Evolutionary conservation across 2,329 filamentous ascomycete species (phyloP).

Genomic region (Arthrinium puccinioides): DNA sequence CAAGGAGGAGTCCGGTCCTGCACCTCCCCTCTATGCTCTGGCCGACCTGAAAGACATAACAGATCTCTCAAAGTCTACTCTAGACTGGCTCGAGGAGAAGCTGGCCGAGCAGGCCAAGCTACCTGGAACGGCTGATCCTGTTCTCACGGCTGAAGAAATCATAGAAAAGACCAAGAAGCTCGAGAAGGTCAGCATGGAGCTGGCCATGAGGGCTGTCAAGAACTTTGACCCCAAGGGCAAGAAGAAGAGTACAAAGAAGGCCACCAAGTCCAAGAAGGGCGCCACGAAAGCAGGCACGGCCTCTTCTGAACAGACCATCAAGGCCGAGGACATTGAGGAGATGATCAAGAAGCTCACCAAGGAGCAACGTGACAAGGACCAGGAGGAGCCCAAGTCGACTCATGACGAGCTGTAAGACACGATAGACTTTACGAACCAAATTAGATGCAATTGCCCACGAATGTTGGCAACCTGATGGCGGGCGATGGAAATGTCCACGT

Average conservation of each 20-base stretch:
- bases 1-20: conserved; percentile 44
- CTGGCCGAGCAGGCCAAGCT: conserved; percentile 65
- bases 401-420: conserved; percentile 21
- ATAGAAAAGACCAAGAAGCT: conserved; percentile 62
- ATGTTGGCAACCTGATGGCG: neutral
- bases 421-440: conserved; percentile 3
- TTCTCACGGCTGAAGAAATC: conserved; percentile 66
- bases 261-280: conserved; percentile 30
- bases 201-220: conserved; percentile 62
- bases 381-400: conserved; percentile 15
- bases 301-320: conserved; percentile 31
- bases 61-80: conserved; percentile 52
- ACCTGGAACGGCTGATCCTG: conserved; percentile 63
- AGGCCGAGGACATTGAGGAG: conserved; percentile 43
- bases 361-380: conserved; percentile 19
- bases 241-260: conserved; percentile 29
- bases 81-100: conserved; percentile 70
- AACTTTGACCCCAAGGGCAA: conserved; percentile 42
- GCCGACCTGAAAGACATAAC: conserved; percentile 65
- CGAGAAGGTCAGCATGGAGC: conserved; percentile 60
- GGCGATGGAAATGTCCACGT: neutral
- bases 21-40: conserved; percentile 61
- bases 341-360: conserved; percentile 40
- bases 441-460: conserved; percentile 1
- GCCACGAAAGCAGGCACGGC: conserved; percentile 26